Base-by-base conservation (phyloP, 768 basidiomycete genomes). In the Clitopilus hobsonii region DNA sequence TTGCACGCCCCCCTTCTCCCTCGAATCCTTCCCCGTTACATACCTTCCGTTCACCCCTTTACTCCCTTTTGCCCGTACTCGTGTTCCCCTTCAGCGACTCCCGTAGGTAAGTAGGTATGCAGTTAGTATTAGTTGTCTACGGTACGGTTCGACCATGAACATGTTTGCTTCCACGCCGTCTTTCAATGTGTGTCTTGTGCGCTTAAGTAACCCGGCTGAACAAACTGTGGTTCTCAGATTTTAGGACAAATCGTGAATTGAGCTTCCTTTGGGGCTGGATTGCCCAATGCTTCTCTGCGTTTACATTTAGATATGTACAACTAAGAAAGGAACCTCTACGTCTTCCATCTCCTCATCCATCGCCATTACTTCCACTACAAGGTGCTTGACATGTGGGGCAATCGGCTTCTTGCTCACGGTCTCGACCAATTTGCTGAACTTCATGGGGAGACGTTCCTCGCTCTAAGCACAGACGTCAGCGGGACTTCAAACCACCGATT, bases 331-430 rank as follows among this genome's bases (percentile, higher is more conserved):
- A 22, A 94, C 88, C 79, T 98, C 96, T 18, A 98, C 94, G 65
- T 98, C 96, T 69, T 98, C 96, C 51, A 83, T 93, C 11, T 91
- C 82, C 65, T 93, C 92, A 64, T 98, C 95, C 54, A 82, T 84
- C 23, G 89, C 89, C 93, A 98, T 96, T 49, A 98, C 84, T 72
- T 98, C 97, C 13, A 94, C 91, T 41, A 96, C 78, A 32, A 98
- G 78, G 62, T 93, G 87, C 65, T 86, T 94, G 56, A 81, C 80
- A 65, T 94, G 86, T 7, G 89, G 82, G 11, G 86, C 86, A 56
- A 98, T 81, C 5, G 93, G 84, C 73, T 95, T 98, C 84, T 92
- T 98, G 77, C 90, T 94, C 54, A 99, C 94, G 53, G 81, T 80
- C 69, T 98, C 96, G 8, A 96, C 94, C 25, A 99, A 78, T 57